These are phyloP conservation scores for Cryphonectria japonica DNA, from an alignment of 2,329 filamentous ascomycete genomes.

Conservation along the genomic window DNA sequence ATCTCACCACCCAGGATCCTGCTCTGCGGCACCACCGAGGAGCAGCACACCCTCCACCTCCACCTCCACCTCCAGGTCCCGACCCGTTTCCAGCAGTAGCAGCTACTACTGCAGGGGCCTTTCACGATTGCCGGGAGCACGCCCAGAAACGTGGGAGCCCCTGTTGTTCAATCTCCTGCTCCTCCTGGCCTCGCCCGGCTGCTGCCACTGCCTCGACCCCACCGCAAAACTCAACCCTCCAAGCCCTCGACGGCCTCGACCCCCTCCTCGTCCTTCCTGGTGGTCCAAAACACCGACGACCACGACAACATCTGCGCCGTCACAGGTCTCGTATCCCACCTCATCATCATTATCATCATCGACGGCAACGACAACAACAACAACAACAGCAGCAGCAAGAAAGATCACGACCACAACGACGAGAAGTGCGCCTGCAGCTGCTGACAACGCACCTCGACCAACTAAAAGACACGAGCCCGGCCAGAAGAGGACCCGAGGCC, in stretches of 20 bases:
- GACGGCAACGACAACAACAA: not conserved
- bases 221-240: conserved; percentile 4
- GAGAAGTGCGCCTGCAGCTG: not conserved
- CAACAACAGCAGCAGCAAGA: not conserved
- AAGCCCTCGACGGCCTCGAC: not conserved
- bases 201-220: not conserved
- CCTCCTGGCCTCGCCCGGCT: not conserved
- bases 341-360: not conserved
- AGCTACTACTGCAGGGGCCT: conserved; percentile 4
- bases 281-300: not conserved
- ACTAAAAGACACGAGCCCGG: conserved; percentile 18
- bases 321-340: not conserved
- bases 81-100: conserved; percentile 3
- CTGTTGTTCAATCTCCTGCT: conserved; percentile 24
- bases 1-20: conserved; percentile 5
- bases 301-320: not conserved
- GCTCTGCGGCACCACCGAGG: not conserved
- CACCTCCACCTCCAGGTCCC: conserved; percentile 8
- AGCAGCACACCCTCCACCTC: not conserved
- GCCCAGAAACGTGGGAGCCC: conserved; percentile 19
- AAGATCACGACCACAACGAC: not conserved
- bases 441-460: not conserved
- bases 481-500: conserved; percentile 43
- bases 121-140: conserved; percentile 16
- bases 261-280: not conserved